These are phyloP conservation scores for Pichia kudriavzevii DNA, from an alignment of 1,139 yeast genomes.

Conservation along the genomic window DNA sequence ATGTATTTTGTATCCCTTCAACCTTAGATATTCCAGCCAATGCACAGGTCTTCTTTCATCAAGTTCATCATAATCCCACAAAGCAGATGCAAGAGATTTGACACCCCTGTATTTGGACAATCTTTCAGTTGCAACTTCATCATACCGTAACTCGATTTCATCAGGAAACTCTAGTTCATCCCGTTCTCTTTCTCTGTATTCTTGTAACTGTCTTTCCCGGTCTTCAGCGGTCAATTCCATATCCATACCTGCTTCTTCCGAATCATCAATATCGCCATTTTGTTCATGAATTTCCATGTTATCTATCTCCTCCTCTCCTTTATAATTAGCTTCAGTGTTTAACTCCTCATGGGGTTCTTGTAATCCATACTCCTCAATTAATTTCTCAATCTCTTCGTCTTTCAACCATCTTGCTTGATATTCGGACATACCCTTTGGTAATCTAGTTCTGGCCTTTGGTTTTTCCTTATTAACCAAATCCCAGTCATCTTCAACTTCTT, in stretches of 20 bases:
- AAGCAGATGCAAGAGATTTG: conserved; percentile 68
- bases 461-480: conserved; percentile 35
- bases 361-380: conserved; percentile 48
- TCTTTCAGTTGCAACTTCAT: conserved; percentile 66
- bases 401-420: conserved; percentile 92
- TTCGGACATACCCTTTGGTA: conserved; percentile 87
- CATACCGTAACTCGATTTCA: conserved; percentile 79
- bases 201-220: conserved; percentile 62
- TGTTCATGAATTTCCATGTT: conserved; percentile 26
- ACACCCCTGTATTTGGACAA: conserved; percentile 78
- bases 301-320: conserved; percentile 32
- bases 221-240: conserved; percentile 71
- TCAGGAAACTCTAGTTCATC: conserved; percentile 95
- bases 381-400: conserved; percentile 42
- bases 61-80: conserved; percentile 82
- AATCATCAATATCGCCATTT: conserved; percentile 31
- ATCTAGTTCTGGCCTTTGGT: conserved; percentile 31
- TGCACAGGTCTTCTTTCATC: conserved; percentile 66
- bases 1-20: conserved; percentile 73
- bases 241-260: conserved; percentile 34
- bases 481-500: conserved; percentile 30
- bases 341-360: conserved; percentile 35
- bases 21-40: conserved; percentile 69
- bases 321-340: conserved; percentile 25
- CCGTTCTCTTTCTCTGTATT: conserved; percentile 59